Base-by-base conservation (phyloP, 2,329 filamentous ascomycete species). In the Byssoonygena ceratinophila region DNA sequence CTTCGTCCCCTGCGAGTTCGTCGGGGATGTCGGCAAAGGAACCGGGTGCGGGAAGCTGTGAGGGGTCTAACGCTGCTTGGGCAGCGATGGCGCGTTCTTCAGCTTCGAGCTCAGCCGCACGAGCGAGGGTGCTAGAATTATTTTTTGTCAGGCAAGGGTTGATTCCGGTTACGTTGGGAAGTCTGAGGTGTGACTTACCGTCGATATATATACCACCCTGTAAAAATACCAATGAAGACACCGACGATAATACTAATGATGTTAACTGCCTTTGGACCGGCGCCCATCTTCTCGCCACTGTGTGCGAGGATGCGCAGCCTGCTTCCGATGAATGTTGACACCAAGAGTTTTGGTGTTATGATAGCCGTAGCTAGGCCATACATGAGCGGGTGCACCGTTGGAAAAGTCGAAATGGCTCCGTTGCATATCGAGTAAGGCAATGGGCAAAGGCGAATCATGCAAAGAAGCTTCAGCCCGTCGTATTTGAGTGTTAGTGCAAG, bases 391-490 rank as follows among this genome's bases (percentile, higher is more conserved):
- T 83, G 78, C 31, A 98, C 87, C 29, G 85, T 94, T 2, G 90
- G 90, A 56, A 98, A 90, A 1, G 92, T 97, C 27, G 88, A 88
- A 52, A 98, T 80, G 55, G 94, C 94, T 47, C 89, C 92, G 65
- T 98, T 98, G 64, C 86, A 90, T 59, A 97, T 74, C 49, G 86
- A 92, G 67, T 94, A 98, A 12, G 92, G 92, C 55, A 98, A 67
- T 1, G 92, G 92, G 63, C 91, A 97, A 58, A 97, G 78, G 27
- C 92, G 81, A 60, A 98, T 92, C 78, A 92, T 94, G 57, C 87
- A 83, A 43, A 98, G 76, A 51, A 97, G 82, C 62, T 88, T 85
- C 48, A 98, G 69, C 0, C 92, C 92, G 63, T 98, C 92, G 63
- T 87, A 83, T 58, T 94, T 88, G 56, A 98, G 75, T 6, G 92